phyloP scores from a whole-genome alignment of 1,139 yeast genomes.

The Magnusiomyces paraingens region DNA sequence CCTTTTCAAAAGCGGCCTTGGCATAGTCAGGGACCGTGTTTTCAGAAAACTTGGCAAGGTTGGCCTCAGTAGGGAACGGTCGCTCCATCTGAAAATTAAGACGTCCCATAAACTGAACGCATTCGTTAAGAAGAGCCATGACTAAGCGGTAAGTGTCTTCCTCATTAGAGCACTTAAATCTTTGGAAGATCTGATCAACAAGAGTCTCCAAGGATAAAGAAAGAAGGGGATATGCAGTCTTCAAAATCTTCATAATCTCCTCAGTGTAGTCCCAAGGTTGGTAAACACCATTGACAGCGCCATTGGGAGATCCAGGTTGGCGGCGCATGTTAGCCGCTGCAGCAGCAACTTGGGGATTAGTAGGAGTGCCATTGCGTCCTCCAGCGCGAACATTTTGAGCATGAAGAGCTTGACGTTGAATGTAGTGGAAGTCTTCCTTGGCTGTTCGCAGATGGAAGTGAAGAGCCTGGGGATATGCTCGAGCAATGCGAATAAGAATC shows the following conservation, averaged over 20 bases:
- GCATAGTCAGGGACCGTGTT: constrained; percentile 87
- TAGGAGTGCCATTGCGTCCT: constrained; percentile 16
- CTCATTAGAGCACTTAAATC: constrained; percentile 91
- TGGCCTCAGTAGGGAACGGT: constrained; percentile 89
- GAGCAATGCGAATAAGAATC: constrained; percentile 85
- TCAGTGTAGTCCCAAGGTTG: constrained; percentile 96
- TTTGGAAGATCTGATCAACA: constrained; percentile 89
- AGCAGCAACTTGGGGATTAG: constrained; percentile 14
- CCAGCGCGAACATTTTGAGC: constrained; percentile 28
- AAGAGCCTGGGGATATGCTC: constrained; percentile 93
- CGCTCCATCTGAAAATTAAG: constrained; percentile 78
- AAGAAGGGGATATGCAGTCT: constrained; percentile 90
- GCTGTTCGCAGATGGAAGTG: constrained; percentile 95
- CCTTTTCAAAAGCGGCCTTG: constrained; percentile 85
- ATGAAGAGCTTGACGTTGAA: constrained; percentile 70
- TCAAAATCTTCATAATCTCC: constrained; percentile 88
- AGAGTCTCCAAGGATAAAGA: constrained; percentile 90
- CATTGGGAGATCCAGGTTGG: constrained; percentile 12
- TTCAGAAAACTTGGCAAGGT: constrained; percentile 84
- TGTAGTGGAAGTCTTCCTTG: constrained; percentile 83
- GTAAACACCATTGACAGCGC: constrained; percentile 26
- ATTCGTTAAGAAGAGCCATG: constrained; percentile 88
- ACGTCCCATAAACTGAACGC: constrained; percentile 76
- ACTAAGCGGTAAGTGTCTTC: constrained; percentile 94
- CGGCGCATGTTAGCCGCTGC: constrained; percentile 15